These are phyloP conservation scores for Davidsoniella neocaledoniae DNA, from an alignment of 2,329 filamentous ascomycete species.

Conservation along the genomic window DNA sequence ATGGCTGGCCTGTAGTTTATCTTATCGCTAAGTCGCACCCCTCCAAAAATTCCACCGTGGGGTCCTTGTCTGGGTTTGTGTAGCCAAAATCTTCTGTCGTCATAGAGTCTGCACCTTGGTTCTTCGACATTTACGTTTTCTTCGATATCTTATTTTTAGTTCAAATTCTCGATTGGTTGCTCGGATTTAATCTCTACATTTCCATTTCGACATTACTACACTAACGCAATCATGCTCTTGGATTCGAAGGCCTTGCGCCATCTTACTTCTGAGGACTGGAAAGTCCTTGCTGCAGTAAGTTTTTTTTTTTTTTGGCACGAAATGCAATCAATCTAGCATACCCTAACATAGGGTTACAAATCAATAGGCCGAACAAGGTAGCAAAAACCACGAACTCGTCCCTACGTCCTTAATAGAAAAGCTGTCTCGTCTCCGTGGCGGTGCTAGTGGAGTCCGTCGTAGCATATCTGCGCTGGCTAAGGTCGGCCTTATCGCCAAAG, in stretches of 20 bases:
- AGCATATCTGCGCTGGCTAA: slow-evolving; percentile 87
- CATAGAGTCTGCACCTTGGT: slow-evolving; percentile 1
- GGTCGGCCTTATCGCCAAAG: slow-evolving; percentile 71
- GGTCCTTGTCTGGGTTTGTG: slow-evolving; percentile 3
- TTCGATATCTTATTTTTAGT: not conserved
- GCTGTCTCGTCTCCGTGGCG: slow-evolving; percentile 64
- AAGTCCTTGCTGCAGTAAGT: slow-evolving; percentile 76
- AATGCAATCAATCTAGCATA: not conserved
- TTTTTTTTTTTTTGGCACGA: not conserved
- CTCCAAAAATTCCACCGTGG: slow-evolving; percentile 8
- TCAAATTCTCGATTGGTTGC: not conserved
- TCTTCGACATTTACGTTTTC: not conserved
- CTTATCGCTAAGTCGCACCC: slow-evolving; percentile 9
- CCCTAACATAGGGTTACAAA: slow-evolving; percentile 11
- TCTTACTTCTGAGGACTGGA: slow-evolving; percentile 84
- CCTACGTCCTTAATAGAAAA: slow-evolving; percentile 78
- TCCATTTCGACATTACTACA: too few relatives aligned
- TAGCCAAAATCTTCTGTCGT: slow-evolving; percentile 7
- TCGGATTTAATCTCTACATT: not conserved
- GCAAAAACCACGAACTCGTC: slow-evolving; percentile 92
- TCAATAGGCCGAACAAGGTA: slow-evolving; percentile 71
- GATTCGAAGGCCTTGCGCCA: slow-evolving; percentile 90
- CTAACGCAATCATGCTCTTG: slow-evolving; percentile 57
- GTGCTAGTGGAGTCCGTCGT: slow-evolving; percentile 62
- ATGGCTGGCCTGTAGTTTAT: slow-evolving; percentile 3